These are phyloP conservation scores for Hanseniaspora valbyensis DNA, from an alignment of 805 yeast species.

Conservation along the genomic window DNA sequence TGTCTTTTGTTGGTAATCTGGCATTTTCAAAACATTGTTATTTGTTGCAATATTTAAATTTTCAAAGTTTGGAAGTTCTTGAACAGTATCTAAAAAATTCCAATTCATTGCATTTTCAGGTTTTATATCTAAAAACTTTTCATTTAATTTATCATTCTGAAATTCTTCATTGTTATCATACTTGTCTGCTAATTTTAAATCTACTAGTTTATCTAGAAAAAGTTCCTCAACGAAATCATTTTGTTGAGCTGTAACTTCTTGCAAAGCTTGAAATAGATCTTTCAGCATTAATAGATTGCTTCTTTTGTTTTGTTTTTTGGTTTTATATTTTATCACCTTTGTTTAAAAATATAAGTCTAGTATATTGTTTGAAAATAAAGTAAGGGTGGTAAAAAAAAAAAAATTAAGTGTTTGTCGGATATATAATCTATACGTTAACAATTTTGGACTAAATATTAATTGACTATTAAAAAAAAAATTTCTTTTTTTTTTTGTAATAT, in stretches of 20 bases:
- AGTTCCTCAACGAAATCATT: slow-evolving; percentile 18
- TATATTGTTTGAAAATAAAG: too few relatives aligned
- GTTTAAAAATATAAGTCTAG: too few relatives aligned
- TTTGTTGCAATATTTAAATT: slow-evolving; percentile 28
- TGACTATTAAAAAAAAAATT: too few relatives aligned
- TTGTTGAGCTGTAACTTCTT: not conserved
- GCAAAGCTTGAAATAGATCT: slow-evolving; percentile 7
- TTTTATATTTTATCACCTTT: slow-evolving; percentile 3
- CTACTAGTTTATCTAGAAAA: slow-evolving; percentile 43
- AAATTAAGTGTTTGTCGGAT: too few relatives aligned
- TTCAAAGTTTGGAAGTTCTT: slow-evolving; percentile 38
- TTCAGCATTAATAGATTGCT: not conserved
- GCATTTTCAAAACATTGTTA: slow-evolving; percentile 27
- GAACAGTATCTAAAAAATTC: slow-evolving; percentile 61
- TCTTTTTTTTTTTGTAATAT: too few relatives aligned
- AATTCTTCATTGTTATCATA: slow-evolving; percentile 15
- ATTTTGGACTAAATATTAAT: too few relatives aligned
- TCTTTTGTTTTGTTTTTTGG: not conserved
- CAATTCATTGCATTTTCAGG: slow-evolving; percentile 41
- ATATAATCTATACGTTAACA: too few relatives aligned
- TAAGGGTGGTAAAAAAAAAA: too few relatives aligned
- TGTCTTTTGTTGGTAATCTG: slow-evolving; percentile 53
- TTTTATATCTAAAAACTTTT: slow-evolving; percentile 52
- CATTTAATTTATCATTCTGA: slow-evolving; percentile 22
- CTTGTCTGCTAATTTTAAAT: slow-evolving; percentile 15